These are phyloP conservation scores for Dactylonectria macrodidyma DNA, from an alignment of 2,329 filamentous ascomycete genomes.

Conservation along the genomic window DNA sequence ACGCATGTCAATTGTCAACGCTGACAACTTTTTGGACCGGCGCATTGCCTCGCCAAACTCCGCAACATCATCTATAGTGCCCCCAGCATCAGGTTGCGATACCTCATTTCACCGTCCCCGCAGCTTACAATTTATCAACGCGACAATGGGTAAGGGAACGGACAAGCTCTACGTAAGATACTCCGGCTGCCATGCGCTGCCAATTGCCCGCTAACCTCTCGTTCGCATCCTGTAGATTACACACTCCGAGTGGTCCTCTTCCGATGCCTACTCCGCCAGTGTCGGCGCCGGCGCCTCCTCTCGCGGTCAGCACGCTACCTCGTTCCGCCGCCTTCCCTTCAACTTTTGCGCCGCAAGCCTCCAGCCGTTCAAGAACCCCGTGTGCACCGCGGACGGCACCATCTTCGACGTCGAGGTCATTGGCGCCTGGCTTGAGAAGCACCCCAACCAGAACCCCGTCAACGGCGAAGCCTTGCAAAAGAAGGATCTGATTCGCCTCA, in stretches of 20 bases:
- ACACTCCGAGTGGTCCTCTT: conserved; percentile 96
- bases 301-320: conserved; percentile 63
- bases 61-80: conserved; percentile 26
- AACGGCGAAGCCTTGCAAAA: conserved; percentile 84
- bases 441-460: conserved; percentile 88
- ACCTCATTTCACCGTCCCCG: conserved; percentile 6
- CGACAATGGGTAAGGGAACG: conserved; percentile 60
- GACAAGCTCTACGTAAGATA: conserved; percentile 61
- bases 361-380: conserved; percentile 94
- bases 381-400: conserved; percentile 88
- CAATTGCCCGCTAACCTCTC: conserved; percentile 12
- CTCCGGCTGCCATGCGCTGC: too few species aligned
- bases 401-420: conserved; percentile 98
- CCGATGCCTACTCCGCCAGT: conserved; percentile 89
- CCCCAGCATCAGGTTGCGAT: conserved; percentile 1
- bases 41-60: conserved; percentile 19
- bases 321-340: conserved; percentile 93
- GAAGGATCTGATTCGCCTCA: conserved; percentile 89
- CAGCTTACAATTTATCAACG: conserved; percentile 10
- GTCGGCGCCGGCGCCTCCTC: conserved; percentile 77
- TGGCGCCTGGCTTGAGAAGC: conserved; percentile 92
- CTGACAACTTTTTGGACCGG: conserved; percentile 2
- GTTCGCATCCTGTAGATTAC: conserved; percentile 73
- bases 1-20: background rate
- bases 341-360: conserved; percentile 98